A percentile compares a stretch with the other conserved stretches of the same genome.
Conservation (phyloP, 176 grass and related monocot genomes). For the Bonia amplexicaulis region DNA sequence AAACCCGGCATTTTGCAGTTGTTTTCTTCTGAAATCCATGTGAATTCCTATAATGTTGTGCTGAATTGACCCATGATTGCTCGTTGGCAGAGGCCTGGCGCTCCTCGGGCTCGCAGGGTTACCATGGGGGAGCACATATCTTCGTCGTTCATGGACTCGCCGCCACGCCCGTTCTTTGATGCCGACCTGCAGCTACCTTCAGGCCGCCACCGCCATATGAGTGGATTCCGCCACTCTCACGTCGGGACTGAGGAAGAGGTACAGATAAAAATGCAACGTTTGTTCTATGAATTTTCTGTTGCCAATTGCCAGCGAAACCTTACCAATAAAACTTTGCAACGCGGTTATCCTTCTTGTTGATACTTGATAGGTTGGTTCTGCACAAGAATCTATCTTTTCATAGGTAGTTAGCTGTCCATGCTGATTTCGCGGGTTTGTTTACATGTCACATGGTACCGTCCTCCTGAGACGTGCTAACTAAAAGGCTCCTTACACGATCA, state of each 20-base stretch:
- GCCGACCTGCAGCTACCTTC: conserved; percentile 30
- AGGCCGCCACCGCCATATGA: conserved; percentile 22
- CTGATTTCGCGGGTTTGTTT: conserved; percentile 17
- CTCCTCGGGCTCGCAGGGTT: conserved; percentile 36
- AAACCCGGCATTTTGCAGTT: neutral
- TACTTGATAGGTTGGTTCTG: neutral
- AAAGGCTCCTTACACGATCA: conserved; percentile 6
- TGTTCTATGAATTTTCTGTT: neutral
- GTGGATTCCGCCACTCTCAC: conserved; percentile 31
- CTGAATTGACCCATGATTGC: conserved; percentile 1
- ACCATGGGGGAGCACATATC: conserved; percentile 66
- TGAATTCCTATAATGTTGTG: neutral
- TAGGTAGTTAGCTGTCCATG: neutral
- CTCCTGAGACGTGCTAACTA: conserved; percentile 9
- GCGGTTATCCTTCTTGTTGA: neutral
- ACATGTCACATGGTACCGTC: conserved; percentile 15
- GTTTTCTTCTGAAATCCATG: conserved; percentile 24
- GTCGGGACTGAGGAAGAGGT: conserved; percentile 66
- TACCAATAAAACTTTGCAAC: neutral
- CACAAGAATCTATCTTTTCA: neutral
- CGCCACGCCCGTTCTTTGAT: conserved; percentile 35
- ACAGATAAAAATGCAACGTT: neutral
- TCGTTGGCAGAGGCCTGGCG: conserved; percentile 24
- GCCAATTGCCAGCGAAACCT: neutral
- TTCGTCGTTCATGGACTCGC: conserved; percentile 45